Evolutionary conservation across 2,329 filamentous ascomycete genomes (phyloP), one percentile per base, ranked within the genome.

Genomic region (Talaromyces islandicus): DNA sequence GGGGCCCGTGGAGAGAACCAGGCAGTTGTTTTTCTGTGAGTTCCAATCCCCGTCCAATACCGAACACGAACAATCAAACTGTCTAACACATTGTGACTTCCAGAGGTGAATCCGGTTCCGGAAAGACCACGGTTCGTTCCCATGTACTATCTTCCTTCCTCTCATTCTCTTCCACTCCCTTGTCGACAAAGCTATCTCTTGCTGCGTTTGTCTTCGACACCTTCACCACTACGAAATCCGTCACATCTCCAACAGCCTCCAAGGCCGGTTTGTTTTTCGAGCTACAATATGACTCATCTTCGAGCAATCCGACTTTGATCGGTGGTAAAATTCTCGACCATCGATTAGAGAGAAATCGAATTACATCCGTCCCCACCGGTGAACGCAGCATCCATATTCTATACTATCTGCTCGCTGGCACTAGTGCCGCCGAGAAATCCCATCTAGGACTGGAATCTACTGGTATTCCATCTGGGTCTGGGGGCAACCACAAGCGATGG

Each of bases 251-350:
- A 1, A 96, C 91, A 1, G 94, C 94, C 29, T 97, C 93, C 56
- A 97, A 97, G 75, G 89, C 94, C 11, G 94, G 94, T 64, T 83
- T 99, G 17, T 96, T 96, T 72, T 94, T 94, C 73, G 94, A 99
- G 75, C 82, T 99, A 48, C 94, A 99, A 75, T 99, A 99, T 73
- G 93, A 99, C 73, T 86, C 91, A 0, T 88, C 92, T 0, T 89
- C 88, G 0, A 88, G 90, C 27, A 92, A 89, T 69, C 94, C 94
- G 1, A 87, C 92, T 2, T 82, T 99, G 29, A 90, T 99, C 65
- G 94, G 94, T 77, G 93, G 91, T 67, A 97, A 99, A 77, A 82
- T 99, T 17, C 82, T 99, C 51, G 92, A 97, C 68, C 94, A 99
- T 74, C 86, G 94, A 66, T 80, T 99, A 54, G 94, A 99, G 76